Evolutionary conservation across 352 stramenopile genomes (phyloP).

Genomic region (Phytophthora ohioensis): DNA sequence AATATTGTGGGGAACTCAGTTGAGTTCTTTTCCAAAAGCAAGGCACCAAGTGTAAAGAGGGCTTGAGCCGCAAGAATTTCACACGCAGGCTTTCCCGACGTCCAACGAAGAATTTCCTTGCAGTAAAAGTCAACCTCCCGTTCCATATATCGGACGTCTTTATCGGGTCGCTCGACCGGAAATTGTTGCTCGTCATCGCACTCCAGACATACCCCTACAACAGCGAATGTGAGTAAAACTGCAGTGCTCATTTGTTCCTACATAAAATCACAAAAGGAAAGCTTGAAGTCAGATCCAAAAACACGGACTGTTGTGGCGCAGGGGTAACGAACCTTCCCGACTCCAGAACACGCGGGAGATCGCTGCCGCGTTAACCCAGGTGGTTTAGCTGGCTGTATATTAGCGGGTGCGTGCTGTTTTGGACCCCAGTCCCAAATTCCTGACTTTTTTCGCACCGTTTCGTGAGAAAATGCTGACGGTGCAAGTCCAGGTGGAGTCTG

Average conservation of each 20-base stretch:
- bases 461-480: neutral
- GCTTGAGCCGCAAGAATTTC: slow-evolving; percentile 51
- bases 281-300: neutral
- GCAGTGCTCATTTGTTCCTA: slow-evolving; percentile 33
- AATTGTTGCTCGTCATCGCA: slow-evolving; percentile 35
- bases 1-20: slow-evolving; percentile 69
- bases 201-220: slow-evolving; percentile 43
- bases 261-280: slow-evolving; percentile 7
- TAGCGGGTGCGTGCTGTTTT: slow-evolving; percentile 3
- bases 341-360: neutral
- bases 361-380: neutral
- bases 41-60: slow-evolving; percentile 53
- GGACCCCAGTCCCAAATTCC: slow-evolving; percentile 38
- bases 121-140: slow-evolving; percentile 81
- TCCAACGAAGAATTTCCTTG: slow-evolving; percentile 68
- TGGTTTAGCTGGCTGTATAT: slow-evolving; percentile 7
- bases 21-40: slow-evolving; percentile 54
- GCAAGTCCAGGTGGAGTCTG: slow-evolving; percentile 10
- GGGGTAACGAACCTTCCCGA: slow-evolving; percentile 35
- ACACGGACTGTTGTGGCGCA: neutral
- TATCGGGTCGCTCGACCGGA: slow-evolving; percentile 14
- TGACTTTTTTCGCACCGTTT: slow-evolving; percentile 4
- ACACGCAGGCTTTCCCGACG: slow-evolving; percentile 31
- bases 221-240: slow-evolving; percentile 43
- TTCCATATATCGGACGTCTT: slow-evolving; percentile 57